Base-by-base conservation (phyloP, 768 basidiomycete genomes). In the Leccinum disarticulatum region DNA sequence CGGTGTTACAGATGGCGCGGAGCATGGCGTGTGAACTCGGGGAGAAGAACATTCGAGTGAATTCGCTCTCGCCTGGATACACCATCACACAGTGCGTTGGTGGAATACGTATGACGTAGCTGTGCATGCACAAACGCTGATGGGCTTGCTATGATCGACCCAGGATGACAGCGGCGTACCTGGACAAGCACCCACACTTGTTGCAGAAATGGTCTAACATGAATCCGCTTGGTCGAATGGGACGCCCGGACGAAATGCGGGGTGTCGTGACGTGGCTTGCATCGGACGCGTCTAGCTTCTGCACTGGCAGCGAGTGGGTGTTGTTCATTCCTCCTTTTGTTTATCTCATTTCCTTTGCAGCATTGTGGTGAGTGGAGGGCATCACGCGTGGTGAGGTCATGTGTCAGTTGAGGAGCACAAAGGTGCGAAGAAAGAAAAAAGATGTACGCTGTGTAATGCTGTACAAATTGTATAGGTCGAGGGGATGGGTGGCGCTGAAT, bases 1-100 rank as follows among this genome's bases (percentile, higher is more conserved):
- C 85, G 4, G 87, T 92, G n/a, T 72, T 91, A 47, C 90, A 92
- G 73, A 90, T 90, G 88, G 85, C 79, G 6, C 83, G 90, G 47
- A 89, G 86, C 70, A 87, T 92, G 88, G 90, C 90, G 3, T 90
- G 88, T 67, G 90, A 92, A 68, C 79, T 92, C 2, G 90, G 87
- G 1, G 74, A 68, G 35, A 76, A 84, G 69, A 74, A 78, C 3
- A 90, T 92, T 52, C 80, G 90, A 4, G 88, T 91, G 59, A 92
- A 92, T 70, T 77, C 85, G 11, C 77, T 92, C 54, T 91, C 90
- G 8, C 89, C 88, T 0, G 89, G 90, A 3, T 81, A 89, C 66
- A 88, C 90, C 31, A 86, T 88, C 67, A 91, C 88, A 6, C 78
- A 77, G 86, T 88, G 58, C 2, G 66, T 86, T 55, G 1, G 64